These are phyloP conservation scores for Artomyces pyxidatus DNA, from an alignment of 768 basidiomycete species.

Conservation along the genomic window DNA sequence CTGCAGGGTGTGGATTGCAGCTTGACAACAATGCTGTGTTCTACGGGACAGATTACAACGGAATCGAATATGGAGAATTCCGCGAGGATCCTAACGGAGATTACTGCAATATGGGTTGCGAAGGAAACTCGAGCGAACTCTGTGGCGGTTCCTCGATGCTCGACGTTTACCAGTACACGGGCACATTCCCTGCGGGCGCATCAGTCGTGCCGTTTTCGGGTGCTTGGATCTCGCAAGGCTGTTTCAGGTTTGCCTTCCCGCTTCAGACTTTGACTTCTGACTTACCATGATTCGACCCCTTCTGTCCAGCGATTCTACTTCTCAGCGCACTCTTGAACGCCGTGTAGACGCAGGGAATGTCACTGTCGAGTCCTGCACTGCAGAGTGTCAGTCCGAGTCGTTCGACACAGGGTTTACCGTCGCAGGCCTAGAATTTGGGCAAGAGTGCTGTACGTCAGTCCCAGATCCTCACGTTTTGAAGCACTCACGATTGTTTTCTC, in stretches of 20 bases:
- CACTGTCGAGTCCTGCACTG: constrained; percentile 1
- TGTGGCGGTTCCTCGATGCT: not conserved
- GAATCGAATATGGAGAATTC: not conserved
- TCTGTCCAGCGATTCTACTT: not conserved
- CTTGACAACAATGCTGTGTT: not conserved
- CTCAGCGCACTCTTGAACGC: not conserved
- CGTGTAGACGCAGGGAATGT: not conserved
- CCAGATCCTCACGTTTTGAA: no score
- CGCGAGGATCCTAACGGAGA: not conserved
- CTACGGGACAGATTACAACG: not conserved
- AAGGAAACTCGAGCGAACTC: not conserved
- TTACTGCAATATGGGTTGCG: constrained; percentile 2
- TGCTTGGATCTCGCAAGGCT: not conserved
- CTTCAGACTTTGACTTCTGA: not conserved
- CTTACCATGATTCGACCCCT: not conserved
- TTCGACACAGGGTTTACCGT: no score
- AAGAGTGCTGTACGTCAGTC: constrained; percentile 1
- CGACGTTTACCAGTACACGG: constrained; percentile 1
- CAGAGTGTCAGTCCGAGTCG: not conserved
- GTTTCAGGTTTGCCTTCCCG: not conserved
- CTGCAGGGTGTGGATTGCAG: not conserved
- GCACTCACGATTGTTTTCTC: no score
- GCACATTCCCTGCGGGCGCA: not conserved
- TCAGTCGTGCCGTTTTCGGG: not conserved
- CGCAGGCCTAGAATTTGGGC: not conserved